Evolutionary conservation across 352 stramenopile genomes (phyloP), one percentile per base, ranked within the genome.

Genomic region (Globisporangium splendens): DNA sequence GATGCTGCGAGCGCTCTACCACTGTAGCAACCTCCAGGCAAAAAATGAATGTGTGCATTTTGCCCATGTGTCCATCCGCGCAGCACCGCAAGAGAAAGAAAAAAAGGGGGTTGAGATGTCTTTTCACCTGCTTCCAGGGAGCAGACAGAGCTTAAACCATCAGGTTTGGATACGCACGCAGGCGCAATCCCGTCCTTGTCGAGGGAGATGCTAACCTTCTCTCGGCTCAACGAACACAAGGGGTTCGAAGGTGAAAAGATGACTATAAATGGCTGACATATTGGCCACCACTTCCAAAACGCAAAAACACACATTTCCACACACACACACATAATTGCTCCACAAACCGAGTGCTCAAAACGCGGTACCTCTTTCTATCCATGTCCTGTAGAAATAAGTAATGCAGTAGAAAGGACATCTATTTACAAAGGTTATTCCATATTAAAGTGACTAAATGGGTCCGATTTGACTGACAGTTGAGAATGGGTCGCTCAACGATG

Each of bases 171-270:
- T 92, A 86, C 84, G 78, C 80, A 73, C 31, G 55, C 50, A 64
- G 53, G 77, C 77, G 82, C 77, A 91, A 89, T 96, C 87, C 85
- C 87, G 87, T 96, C 85, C 87, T 96, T 96, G 86, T 93, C 87
- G 86, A 96, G 87, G 87, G 85, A 95, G 87, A 96, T 96, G 87
- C 87, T 96, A 96, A 96, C 85, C 83, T 70, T 96, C 87, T 96
- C 87, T 96, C 87, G 87, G 85, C 80, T 96, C 87, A 96, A 94
- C 87, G 85, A 93, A 96, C 87, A 96, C 87, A 63, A 60, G n/a
- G 0, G 38, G 0, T 0, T 1, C 2, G 1, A 0, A 4, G 0
- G 6, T 14, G 56, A 56, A 41, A 38, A 10, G 10, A 1, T 3
- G 0, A 1, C 1, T 68, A 71, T 69, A 59, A 22, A 11, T 73